These are phyloP conservation scores for Penicillium samsonianum DNA, from an alignment of 495 filamentous ascomycete species.

Conservation along the genomic window DNA sequence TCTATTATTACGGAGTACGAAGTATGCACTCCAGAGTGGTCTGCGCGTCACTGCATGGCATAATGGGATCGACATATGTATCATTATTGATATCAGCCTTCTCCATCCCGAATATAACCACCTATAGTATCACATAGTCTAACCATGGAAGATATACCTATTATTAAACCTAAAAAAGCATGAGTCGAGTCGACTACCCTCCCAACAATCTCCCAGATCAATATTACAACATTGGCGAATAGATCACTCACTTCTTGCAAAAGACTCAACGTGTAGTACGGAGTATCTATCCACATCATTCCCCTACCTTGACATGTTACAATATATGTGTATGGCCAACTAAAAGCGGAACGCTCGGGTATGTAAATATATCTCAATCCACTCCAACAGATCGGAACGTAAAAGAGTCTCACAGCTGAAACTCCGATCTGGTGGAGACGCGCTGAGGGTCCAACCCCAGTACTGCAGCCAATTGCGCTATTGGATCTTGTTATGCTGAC, in stretches of 20 bases:
- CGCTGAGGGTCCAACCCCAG: conserved; percentile 6
- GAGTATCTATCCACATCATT: not conserved
- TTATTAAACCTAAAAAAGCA: not conserved
- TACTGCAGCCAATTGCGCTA: conserved; percentile 15
- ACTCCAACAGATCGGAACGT: conserved; percentile 5
- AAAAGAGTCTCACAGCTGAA: conserved; percentile 19
- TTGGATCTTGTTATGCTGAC: not conserved
- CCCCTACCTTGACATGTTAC: not conserved
- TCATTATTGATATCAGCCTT: conserved; percentile 1
- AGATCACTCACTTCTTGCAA: not conserved
- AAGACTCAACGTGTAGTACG: not conserved
- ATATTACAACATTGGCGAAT: conserved; percentile 12
- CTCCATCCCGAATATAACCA: not conserved
- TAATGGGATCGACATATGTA: conserved; percentile 3
- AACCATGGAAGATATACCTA: not conserved
- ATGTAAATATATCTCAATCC: not conserved
- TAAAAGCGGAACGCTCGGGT: not conserved
- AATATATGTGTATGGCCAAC: not conserved
- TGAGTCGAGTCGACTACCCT: not conserved
- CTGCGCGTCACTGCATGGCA: conserved; percentile 10
- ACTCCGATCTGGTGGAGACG: conserved; percentile 25
- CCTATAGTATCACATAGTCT: not conserved
- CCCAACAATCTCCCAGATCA: conserved; percentile 15
- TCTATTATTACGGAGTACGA: not conserved
- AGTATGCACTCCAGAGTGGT: conserved; percentile 3